These are phyloP conservation scores for Ophiostoma novo-ulmi DNA, from an alignment of 2,329 filamentous ascomycete genomes.

Conservation along the genomic window DNA sequence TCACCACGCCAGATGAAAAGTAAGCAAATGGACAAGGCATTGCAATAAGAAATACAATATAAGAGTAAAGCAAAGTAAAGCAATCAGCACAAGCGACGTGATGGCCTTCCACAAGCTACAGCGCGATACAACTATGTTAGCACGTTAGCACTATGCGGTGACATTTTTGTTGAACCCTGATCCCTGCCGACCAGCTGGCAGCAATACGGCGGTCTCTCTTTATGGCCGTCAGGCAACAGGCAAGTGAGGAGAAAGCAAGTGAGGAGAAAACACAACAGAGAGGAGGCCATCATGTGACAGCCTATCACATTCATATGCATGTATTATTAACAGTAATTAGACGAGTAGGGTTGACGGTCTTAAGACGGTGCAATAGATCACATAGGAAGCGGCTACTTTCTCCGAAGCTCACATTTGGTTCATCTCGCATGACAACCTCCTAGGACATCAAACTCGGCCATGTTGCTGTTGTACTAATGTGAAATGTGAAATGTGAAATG, in stretches of 20 bases:
- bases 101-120: neutral
- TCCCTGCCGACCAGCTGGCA: slow-evolving; percentile 8
- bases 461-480: neutral
- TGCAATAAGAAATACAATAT: neutral
- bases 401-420: neutral
- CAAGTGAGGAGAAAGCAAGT: neutral
- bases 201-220: neutral
- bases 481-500: no score
- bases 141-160: neutral
- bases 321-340: neutral
- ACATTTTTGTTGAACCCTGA: neutral
- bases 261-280: neutral
- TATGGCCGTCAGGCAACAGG: neutral
- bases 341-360: neutral
- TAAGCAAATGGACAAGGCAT: neutral
- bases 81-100: neutral
- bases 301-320: neutral
- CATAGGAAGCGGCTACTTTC: neutral
- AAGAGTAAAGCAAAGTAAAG: neutral
- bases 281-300: neutral
- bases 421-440: neutral
- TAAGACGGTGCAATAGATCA: neutral
- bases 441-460: slow-evolving; percentile 5
- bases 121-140: neutral
- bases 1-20: neutral